Percentiles rank a stretch among this genome's conserved stretches.
Evolutionary conservation across 176 grass and related monocot species (phyloP).

Genomic region (Oryza coarctata): DNA sequence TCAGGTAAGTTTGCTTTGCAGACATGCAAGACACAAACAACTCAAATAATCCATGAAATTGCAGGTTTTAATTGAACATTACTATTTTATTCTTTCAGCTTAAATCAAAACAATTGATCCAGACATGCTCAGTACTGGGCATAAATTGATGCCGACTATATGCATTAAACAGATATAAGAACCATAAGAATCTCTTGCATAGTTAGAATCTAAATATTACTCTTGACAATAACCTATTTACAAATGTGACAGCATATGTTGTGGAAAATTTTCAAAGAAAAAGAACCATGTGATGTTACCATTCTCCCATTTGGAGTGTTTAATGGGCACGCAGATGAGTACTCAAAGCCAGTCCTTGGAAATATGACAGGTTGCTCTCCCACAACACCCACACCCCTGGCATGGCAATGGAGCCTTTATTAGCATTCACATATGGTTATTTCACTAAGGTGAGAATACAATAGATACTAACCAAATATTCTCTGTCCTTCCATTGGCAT

Average conservation of each 20-base stretch:
- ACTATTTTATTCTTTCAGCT: not conserved
- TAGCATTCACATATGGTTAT: not conserved
- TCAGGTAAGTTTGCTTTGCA: not conserved
- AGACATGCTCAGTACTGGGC: not conserved
- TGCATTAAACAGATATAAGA: not conserved
- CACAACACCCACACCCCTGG: conserved; percentile 71
- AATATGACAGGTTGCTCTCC: conserved; percentile 84
- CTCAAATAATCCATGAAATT: not conserved
- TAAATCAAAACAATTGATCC: not conserved
- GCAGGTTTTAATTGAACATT: not conserved
- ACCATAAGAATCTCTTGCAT: conserved; percentile 3
- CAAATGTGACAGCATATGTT: not conserved
- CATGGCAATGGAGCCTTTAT: conserved; percentile 25
- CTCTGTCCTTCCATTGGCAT: conserved; percentile 80
- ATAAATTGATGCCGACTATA: not conserved
- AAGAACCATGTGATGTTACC: conserved; percentile 36
- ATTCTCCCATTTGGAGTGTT: conserved; percentile 79
- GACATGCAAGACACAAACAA: not conserved
- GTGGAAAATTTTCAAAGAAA: not conserved
- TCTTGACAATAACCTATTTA: not conserved
- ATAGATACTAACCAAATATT: conserved; percentile 62
- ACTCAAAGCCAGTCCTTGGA: conserved; percentile 67
- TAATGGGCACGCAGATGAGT: conserved; percentile 71
- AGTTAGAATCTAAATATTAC: not conserved
- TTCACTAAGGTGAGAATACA: not conserved